Percentiles rank a stretch among this genome's conserved stretches.
Evolutionary conservation across 192 early-diverging fungal species (phyloP).

Genomic region (Chytriomyces sp.): DNA sequence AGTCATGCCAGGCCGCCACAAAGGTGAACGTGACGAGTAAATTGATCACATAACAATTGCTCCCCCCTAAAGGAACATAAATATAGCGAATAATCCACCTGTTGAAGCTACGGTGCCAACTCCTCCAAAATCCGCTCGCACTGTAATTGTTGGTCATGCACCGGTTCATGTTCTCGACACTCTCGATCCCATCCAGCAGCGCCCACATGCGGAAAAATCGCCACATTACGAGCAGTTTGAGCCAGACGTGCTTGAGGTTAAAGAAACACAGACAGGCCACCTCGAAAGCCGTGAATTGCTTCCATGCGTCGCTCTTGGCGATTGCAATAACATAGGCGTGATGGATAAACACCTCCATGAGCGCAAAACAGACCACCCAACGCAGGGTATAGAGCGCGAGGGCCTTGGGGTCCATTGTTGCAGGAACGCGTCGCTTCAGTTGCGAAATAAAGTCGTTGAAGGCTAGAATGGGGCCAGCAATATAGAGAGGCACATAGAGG

Average conservation of each 20-base stretch:
- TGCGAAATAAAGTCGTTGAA: slow-evolving; percentile 92
- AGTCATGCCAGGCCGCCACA: slow-evolving; percentile 99
- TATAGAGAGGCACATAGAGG: slow-evolving; percentile 88
- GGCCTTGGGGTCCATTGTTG: neutral
- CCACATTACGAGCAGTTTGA: slow-evolving; percentile 96
- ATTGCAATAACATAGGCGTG: slow-evolving; percentile 89
- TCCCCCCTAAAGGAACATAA: slow-evolving; percentile 85
- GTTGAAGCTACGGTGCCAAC: slow-evolving; percentile 95
- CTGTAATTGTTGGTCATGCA: slow-evolving; percentile 98
- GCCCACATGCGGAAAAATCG: slow-evolving; percentile 97
- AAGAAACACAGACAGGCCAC: slow-evolving; percentile 87
- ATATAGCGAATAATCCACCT: slow-evolving; percentile 77
- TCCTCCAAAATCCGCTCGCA: slow-evolving; percentile 89
- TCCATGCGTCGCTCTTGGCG: slow-evolving; percentile 84
- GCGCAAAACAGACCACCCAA: slow-evolving; percentile 60
- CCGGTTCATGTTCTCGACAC: slow-evolving; percentile 92
- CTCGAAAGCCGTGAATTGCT: slow-evolving; percentile 74
- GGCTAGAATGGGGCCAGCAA: slow-evolving; percentile 93
- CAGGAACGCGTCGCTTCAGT: slow-evolving; percentile 36
- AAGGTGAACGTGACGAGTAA: slow-evolving; percentile 91
- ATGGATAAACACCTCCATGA: slow-evolving; percentile 92
- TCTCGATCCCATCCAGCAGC: slow-evolving; percentile 84
- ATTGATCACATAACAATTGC: slow-evolving; percentile 68
- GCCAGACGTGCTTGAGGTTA: slow-evolving; percentile 90
- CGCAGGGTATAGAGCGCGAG: slow-evolving; percentile 65